phyloP scores from a whole-genome alignment of 495 filamentous ascomycete genomes.

The Aspergillus cavernicola region DNA sequence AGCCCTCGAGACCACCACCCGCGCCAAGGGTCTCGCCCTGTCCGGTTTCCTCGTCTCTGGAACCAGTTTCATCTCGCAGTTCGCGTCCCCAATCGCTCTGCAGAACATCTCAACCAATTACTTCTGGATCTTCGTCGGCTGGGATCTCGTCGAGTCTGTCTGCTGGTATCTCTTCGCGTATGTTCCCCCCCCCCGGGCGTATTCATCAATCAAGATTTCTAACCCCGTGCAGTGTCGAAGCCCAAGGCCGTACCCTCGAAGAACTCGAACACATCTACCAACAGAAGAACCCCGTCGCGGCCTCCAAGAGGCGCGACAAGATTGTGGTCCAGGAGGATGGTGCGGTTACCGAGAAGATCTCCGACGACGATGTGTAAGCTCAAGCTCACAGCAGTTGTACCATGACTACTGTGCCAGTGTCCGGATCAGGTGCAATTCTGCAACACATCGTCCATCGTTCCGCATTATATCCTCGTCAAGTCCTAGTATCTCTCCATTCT shows the following conservation, averaged over 20 bases:
- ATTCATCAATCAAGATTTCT: neutral
- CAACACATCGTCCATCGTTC: too few relatives aligned
- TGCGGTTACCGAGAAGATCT: constrained; percentile 50
- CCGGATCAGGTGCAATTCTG: too few relatives aligned
- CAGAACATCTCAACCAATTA: constrained; percentile 52
- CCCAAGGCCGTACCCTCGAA: constrained; percentile 67
- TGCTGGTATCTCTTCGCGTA: constrained; percentile 64
- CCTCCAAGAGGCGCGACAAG: constrained; percentile 54
- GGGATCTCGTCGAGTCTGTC: constrained; percentile 52
- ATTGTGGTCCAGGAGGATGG: constrained; percentile 51
- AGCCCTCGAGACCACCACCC: constrained; percentile 56
- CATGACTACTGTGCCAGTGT: too few relatives aligned
- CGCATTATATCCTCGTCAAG: too few relatives aligned
- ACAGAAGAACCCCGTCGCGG: constrained; percentile 55
- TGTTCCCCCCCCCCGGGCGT: constrained; percentile 1
- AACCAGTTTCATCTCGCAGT: constrained; percentile 60
- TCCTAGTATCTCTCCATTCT: too few relatives aligned
- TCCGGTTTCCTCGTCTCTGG: constrained; percentile 56
- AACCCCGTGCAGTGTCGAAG: constrained; percentile 48
- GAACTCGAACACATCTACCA: constrained; percentile 68
- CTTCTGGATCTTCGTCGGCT: constrained; percentile 62
- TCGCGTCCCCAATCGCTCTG: constrained; percentile 54
- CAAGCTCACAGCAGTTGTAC: too few relatives aligned
- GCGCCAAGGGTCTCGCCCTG: constrained; percentile 63
- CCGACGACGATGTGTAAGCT: neutral